Evolutionary conservation across 768 basidiomycete genomes (phyloP), one percentile per base, ranked within the genome.

Genomic region (Russula foetens): DNA sequence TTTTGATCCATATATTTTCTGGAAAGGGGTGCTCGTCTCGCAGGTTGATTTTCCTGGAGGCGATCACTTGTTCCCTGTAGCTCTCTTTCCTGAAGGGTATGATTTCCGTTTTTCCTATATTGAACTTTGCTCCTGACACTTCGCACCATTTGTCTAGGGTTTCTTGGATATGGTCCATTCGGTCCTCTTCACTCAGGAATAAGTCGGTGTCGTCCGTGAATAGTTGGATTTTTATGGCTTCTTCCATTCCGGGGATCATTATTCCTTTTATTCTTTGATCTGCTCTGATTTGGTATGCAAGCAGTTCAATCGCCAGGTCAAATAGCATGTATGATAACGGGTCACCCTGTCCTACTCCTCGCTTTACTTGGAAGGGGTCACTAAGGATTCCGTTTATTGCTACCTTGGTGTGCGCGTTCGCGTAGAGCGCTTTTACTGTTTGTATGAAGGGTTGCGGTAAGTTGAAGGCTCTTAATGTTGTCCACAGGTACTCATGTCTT

Each of bases 131-230:
- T n/a, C n/a, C n/a, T n/a, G n/a, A n/a, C n/a, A n/a, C n/a, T n/a
- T n/a, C n/a, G n/a, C n/a, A n/a, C n/a, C n/a, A n/a, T n/a, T n/a
- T n/a, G n/a, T n/a, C n/a, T n/a, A n/a, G n/a, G n/a, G n/a, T n/a
- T n/a, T n/a, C n/a, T n/a, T n/a, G n/a, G n/a, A n/a, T n/a, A n/a
- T n/a, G n/a, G n/a, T n/a, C 46, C 14, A 71, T 71, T 6, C 64
- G 48, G 52, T 79, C 76, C 0, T 58, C 11, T 41, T 69, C 65
- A 1, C 65, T 65, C 0, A 79, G 71, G 62, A 64, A 74, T 0
- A 59, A 31, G 15, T 1, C 5, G 53, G n/a, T n/a, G n/a, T n/a
- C n/a, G n/a, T n/a, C n/a, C n/a, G n/a, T n/a, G n/a, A n/a, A n/a
- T n/a, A n/a, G 5, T 2, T 3, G 21, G 5, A 29, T 21, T 11